Percentiles rank a stretch among this genome's conserved stretches.
These are phyloP conservation scores for Pluteus cervinus DNA, from an alignment of 768 basidiomycete species.

Conservation along the genomic window DNA sequence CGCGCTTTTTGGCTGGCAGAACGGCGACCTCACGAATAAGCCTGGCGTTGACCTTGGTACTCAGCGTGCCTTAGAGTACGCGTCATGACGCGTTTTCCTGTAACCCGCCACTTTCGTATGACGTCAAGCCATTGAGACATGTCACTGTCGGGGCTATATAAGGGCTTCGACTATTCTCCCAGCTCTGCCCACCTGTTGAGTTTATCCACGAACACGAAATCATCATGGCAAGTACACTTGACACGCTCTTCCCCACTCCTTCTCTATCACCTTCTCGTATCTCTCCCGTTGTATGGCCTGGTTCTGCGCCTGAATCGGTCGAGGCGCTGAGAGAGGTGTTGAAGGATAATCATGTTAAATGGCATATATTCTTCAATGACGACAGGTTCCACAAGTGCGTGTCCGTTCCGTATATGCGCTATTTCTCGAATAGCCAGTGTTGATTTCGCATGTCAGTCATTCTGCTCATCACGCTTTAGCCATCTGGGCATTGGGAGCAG, in stretches of 20 bases:
- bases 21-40: no score
- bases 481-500: conserved; percentile 55
- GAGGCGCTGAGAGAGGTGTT: conserved; percentile 32
- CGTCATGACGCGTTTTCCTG: no score
- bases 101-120: no score
- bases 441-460: conserved; percentile 32
- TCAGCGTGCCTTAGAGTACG: no score
- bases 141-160: no score
- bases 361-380: conserved; percentile 51
- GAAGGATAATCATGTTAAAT: conserved; percentile 44
- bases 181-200: no score
- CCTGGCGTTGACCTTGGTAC: no score
- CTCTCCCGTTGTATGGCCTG: conserved; percentile 25
- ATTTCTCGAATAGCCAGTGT: background rate
- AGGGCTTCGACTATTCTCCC: no score
- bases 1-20: no score
- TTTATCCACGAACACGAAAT: no score
- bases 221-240: conserved; percentile 3
- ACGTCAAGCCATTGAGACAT: no score
- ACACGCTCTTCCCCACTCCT: conserved; percentile 26
- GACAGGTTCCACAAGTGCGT: conserved; percentile 30
- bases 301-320: conserved; percentile 31
- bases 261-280: conserved; percentile 20
- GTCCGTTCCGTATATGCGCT: conserved; percentile 1
- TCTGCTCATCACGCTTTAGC: conserved; percentile 52